Percentiles rank a stretch among this genome's conserved stretches.
Evolutionary conservation across 768 basidiomycete species (phyloP).

Genomic region (Xanthoconium purpureum): DNA sequence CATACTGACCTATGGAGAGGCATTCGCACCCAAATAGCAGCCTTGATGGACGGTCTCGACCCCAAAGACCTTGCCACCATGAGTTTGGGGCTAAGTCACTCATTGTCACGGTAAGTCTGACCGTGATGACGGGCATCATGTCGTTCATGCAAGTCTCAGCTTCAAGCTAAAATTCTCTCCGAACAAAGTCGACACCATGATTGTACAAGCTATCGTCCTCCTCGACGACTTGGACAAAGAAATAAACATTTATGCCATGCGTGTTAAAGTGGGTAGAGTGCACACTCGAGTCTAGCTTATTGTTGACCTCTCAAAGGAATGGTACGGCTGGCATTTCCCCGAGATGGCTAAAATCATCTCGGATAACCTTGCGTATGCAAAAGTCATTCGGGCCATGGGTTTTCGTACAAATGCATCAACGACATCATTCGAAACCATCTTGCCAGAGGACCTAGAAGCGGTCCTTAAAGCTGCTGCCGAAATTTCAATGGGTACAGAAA

Average conservation of each 20-base stretch:
- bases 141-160: constrained; percentile 39
- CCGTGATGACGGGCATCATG: not conserved
- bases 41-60: constrained; percentile 86
- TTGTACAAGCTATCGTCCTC: constrained; percentile 96
- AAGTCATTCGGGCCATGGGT: constrained; percentile 89
- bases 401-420: constrained; percentile 91
- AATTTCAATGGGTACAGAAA: constrained; percentile 99
- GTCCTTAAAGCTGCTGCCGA: constrained; percentile 94
- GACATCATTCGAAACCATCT: constrained; percentile 83
- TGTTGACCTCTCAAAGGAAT: constrained; percentile 62
- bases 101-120: constrained; percentile 74
- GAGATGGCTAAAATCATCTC: constrained; percentile 98
- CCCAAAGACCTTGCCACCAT: constrained; percentile 95
- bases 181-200: constrained; percentile 99
- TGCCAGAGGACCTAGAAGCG: constrained; percentile 96
- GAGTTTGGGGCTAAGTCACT: constrained; percentile 97
- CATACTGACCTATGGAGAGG: constrained; percentile 90
- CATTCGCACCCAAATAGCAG: constrained; percentile 84
- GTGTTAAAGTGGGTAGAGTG: constrained; percentile 76
- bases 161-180: constrained; percentile 99
- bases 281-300: not conserved
- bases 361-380: constrained; percentile 97
- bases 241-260: constrained; percentile 99
- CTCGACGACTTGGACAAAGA: constrained; percentile 99
- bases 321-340: constrained; percentile 99